phyloP scores from a whole-genome alignment of 768 basidiomycete species.

The Candolleomyces efflorescens region DNA sequence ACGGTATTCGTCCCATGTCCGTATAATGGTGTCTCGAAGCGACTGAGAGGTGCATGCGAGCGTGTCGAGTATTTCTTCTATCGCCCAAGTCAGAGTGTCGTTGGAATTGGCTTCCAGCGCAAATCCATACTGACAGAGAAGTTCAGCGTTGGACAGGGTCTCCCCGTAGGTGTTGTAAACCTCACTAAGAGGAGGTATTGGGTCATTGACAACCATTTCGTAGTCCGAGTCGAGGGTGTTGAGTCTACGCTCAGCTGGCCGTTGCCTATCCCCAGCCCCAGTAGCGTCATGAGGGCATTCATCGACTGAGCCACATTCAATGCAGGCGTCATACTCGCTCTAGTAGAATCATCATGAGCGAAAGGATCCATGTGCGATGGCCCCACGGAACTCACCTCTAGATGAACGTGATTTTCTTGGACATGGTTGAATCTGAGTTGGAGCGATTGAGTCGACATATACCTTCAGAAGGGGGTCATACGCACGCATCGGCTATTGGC shows the following conservation, averaged over 20 bases:
- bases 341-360: slow-evolving; percentile 19
- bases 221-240: slow-evolving; percentile 32
- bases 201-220: slow-evolving; percentile 64
- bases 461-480: slow-evolving; percentile 12
- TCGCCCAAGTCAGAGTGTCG: slow-evolving; percentile 48
- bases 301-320: slow-evolving; percentile 60
- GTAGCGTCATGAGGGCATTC: slow-evolving; percentile 65
- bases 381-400: slow-evolving; percentile 48
- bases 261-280: slow-evolving; percentile 11
- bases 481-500: slow-evolving; percentile 80
- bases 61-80: slow-evolving; percentile 24
- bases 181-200: slow-evolving; percentile 48
- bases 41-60: background rate
- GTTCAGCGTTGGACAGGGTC: slow-evolving; percentile 56
- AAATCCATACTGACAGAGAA: slow-evolving; percentile 72
- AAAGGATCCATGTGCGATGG: background rate
- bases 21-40: background rate
- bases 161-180: slow-evolving; percentile 81
- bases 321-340: slow-evolving; percentile 74
- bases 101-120: slow-evolving; percentile 67
- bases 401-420: slow-evolving; percentile 64
- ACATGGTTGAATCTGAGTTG: slow-evolving; percentile 65
- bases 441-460: slow-evolving; percentile 7
- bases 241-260: slow-evolving; percentile 10
- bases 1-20: background rate